Evolutionary conservation across 768 basidiomycete species (phyloP), one percentile per base, ranked within the genome.

Genomic region (Mycena albidolilacea): DNA sequence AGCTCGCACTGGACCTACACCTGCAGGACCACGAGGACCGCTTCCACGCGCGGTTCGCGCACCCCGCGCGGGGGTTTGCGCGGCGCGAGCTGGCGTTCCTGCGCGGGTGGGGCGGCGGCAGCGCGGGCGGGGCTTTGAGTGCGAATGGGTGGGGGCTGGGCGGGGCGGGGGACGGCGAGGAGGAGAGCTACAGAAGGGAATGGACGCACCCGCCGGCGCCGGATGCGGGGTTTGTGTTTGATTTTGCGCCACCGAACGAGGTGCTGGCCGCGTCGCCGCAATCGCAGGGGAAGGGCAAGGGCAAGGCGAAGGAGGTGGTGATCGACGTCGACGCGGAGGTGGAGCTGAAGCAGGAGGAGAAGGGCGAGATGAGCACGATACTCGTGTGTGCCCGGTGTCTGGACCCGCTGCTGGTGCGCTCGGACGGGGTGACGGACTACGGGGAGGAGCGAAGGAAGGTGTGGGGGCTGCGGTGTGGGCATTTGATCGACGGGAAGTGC

Each of bases 401-500:
- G 30, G 91, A 91, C 70, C 91, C 92, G 0, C 85, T 95, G 6
- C 80, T 92, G 11, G 83, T 92, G 38, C 83, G 86, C 44, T 85
- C 87, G 60, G 83, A 84, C 1, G 87, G 85, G 14, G 83, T 90
- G n/a, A 82, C 83, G 57, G 87, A 82, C 60, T 81, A 84, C 55
- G 90, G 89, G 46, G 84, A 81, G 50, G 82, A 82, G 52, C 81
- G 81, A 46, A 83, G 86, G 65, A 86, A 88, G 54, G 81, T 95
- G 9, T 95, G 93, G 94, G 90, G 87, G 1, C 81, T 95, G 71
- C 85, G 92, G 50, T 95, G 94, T 65, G 94, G 94, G 0, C 94
- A 95, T 78, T 80, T 95, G 76, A 85, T 95, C 0, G 94, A 95
- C 74, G 94, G 93, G 62, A 93, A 92, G 79, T 95, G 94, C 75